A percentile compares a stretch with the other conserved stretches of the same genome.
Evolutionary conservation across 2,329 filamentous ascomycete genomes (phyloP).

Genomic region (Aspergillus japonicus): DNA sequence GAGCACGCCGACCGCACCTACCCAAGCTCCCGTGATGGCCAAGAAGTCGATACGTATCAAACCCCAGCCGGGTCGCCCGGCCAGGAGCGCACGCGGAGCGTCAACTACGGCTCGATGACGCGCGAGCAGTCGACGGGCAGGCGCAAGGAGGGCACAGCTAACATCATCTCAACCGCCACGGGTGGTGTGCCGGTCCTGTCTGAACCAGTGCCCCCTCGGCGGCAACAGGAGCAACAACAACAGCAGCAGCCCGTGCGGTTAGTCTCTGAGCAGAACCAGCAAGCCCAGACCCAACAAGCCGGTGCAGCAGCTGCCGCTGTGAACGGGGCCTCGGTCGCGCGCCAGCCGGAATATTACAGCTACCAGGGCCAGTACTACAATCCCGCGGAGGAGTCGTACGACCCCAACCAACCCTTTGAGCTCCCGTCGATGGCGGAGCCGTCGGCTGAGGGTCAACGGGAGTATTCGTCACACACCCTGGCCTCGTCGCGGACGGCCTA

Average conservation of each 20-base stretch:
- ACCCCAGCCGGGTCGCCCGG: conserved; percentile 25
- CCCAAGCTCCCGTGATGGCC: conserved; percentile 28
- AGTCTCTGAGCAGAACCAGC: neutral
- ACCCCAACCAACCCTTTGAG: conserved; percentile 18
- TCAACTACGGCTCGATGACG: conserved; percentile 28
- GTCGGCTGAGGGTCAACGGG: neutral
- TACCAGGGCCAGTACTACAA: conserved; percentile 16
- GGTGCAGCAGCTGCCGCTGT: neutral
- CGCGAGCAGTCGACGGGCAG: conserved; percentile 43
- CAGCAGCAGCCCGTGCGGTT: neutral
- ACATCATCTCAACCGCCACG: conserved; percentile 17
- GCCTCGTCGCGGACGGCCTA: conserved; percentile 1
- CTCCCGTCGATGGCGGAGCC: conserved; percentile 13
- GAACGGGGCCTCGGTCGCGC: neutral
- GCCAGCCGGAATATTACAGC: conserved; percentile 9
- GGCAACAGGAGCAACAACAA: conserved; percentile 9
- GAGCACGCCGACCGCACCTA: conserved; percentile 32
- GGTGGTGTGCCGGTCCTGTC: conserved; percentile 28
- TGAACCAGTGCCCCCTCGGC: conserved; percentile 24
- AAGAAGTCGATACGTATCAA: conserved; percentile 29
- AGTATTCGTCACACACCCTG: neutral
- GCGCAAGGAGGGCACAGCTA: conserved; percentile 29
- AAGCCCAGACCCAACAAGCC: neutral
- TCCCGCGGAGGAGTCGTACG: conserved; percentile 9
- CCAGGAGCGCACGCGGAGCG: conserved; percentile 23